Evolutionary conservation across 768 basidiomycete genomes (phyloP).

Genomic region (Naganishia onofrii): DNA sequence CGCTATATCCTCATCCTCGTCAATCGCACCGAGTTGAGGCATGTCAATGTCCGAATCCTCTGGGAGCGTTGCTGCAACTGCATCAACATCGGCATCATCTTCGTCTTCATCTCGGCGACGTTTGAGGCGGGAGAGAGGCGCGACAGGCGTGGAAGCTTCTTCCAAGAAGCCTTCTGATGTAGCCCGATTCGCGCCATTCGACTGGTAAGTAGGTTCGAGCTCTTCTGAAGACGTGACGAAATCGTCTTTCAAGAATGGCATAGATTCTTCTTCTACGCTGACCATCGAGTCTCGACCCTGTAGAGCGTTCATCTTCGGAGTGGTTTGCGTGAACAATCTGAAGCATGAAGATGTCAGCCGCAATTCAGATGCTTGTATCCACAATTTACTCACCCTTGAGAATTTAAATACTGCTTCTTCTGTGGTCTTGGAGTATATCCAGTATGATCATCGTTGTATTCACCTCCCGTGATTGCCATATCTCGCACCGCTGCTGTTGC

Average conservation of each 20-base stretch:
- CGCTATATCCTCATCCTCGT: conserved; percentile 10
- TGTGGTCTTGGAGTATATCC: conserved; percentile 17
- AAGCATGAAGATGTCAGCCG: not conserved
- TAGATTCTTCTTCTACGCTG: conserved; percentile 13
- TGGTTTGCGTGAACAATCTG: conserved; percentile 20
- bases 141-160: conserved; percentile 3
- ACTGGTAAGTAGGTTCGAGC: conserved; percentile 15
- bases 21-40: not conserved
- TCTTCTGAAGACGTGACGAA: not conserved
- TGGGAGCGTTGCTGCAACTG: too few species aligned
- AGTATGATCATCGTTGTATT: conserved; percentile 1
- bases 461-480: not conserved
- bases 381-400: conserved; percentile 10
- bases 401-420: conserved; percentile 17
- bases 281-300: conserved; percentile 14
- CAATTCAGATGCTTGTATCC: not conserved
- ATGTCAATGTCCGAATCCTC: not conserved
- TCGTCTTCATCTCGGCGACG: conserved; percentile 13
- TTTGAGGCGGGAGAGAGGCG: conserved; percentile 7
- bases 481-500: conserved; percentile 7
- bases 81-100: not conserved
- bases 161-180: conserved; percentile 1
- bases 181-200: not conserved
- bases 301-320: conserved; percentile 7
- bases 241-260: not conserved